Evolutionary conservation across 805 yeast genomes (phyloP).

Genomic region (Millerozyma miso): DNA sequence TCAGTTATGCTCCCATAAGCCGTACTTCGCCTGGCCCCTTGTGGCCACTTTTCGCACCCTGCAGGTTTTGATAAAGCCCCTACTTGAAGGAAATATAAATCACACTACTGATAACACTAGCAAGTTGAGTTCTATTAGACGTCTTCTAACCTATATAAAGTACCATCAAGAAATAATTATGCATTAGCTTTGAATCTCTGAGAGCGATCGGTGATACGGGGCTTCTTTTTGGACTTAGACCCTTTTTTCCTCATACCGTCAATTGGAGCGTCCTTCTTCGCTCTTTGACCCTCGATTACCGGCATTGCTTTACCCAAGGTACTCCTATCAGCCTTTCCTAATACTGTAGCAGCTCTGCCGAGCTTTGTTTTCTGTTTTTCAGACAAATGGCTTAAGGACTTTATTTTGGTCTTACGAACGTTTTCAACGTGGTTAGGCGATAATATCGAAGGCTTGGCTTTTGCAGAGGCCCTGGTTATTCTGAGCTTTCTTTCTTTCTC

Average conservation of each 20-base stretch:
- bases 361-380: constrained; percentile 70
- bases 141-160: not conserved
- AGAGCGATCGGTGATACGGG: constrained; percentile 54
- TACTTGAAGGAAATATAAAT: too few relatives aligned
- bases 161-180: not conserved
- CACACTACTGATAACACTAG: too few relatives aligned
- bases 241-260: constrained; percentile 50
- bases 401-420: constrained; percentile 20
- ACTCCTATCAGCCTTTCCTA: constrained; percentile 78
- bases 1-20: too few relatives aligned
- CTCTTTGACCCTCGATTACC: constrained; percentile 73
- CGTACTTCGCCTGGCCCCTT: too few relatives aligned
- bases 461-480: constrained; percentile 53
- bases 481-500: constrained; percentile 61
- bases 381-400: constrained; percentile 31
- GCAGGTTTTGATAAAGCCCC: not conserved
- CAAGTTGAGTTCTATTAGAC: not conserved
- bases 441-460: constrained; percentile 37
- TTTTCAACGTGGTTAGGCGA: constrained; percentile 43
- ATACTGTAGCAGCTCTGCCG: constrained; percentile 72
- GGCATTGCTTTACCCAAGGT: constrained; percentile 47
- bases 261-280: constrained; percentile 60
- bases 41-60: not conserved
- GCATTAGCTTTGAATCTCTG: constrained; percentile 37
- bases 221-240: constrained; percentile 41